Evolutionary conservation across 208 protist species (phyloP).

Genomic region (Phytomonas francai): DNA sequence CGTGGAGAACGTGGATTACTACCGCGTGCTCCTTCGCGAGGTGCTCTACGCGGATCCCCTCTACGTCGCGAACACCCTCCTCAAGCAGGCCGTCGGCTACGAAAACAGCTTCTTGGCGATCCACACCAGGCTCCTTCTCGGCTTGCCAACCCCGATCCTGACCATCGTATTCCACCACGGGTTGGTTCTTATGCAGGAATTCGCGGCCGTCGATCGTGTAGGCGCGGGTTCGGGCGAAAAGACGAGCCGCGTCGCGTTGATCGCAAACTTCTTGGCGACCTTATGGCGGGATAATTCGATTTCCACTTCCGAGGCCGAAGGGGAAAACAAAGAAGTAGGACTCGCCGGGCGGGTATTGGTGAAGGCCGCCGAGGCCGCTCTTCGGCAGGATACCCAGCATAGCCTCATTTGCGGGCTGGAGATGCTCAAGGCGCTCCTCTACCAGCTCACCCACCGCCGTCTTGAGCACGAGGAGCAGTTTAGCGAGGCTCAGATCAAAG

Average conservation of each 20-base stretch:
- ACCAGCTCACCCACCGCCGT: slow-evolving; percentile 32
- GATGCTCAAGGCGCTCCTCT: slow-evolving; percentile 47
- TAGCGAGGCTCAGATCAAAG: slow-evolving; percentile 37
- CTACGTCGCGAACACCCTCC: slow-evolving; percentile 51
- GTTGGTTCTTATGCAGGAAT: slow-evolving; percentile 33
- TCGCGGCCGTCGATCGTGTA: slow-evolving; percentile 36
- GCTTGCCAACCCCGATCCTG: slow-evolving; percentile 42
- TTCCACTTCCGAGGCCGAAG: slow-evolving; percentile 7
- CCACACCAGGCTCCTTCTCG: slow-evolving; percentile 51
- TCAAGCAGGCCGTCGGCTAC: slow-evolving; percentile 69
- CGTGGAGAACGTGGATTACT: slow-evolving; percentile 42
- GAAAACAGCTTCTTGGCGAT: slow-evolving; percentile 65
- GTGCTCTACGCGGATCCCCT: slow-evolving; percentile 66
- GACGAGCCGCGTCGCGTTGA: slow-evolving; percentile 30
- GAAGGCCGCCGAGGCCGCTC: slow-evolving; percentile 43
- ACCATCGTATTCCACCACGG: slow-evolving; percentile 52
- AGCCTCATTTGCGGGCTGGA: slow-evolving; percentile 52
- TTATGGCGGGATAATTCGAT: slow-evolving; percentile 49
- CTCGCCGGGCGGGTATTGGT: slow-evolving; percentile 39
- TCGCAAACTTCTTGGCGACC: slow-evolving; percentile 46
- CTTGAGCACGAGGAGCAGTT: slow-evolving; percentile 71
- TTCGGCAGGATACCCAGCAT: slow-evolving; percentile 33
- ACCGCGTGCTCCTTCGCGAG: slow-evolving; percentile 34
- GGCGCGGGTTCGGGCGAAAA: slow-evolving; percentile 17
- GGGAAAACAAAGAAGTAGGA: slow-evolving; percentile 6